Conservation (phyloP, 2,329 filamentous ascomycete species). For the Tolypocladium endophyticum region DNA sequence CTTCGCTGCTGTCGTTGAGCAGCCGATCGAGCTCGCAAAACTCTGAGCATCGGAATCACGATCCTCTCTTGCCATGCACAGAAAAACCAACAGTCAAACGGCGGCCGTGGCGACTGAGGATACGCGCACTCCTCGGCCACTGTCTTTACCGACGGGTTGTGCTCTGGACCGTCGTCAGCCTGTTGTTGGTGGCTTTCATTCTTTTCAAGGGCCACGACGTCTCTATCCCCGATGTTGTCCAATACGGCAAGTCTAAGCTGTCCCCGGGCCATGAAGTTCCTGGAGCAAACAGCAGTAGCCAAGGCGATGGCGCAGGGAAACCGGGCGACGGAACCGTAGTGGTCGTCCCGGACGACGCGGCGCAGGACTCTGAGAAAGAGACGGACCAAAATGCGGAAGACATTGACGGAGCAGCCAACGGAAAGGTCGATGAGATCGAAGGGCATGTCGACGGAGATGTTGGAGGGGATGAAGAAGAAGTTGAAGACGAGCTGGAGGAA, state of each 20-base stretch:
- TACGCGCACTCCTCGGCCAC: conserved; percentile 37
- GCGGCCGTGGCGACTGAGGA: conserved; percentile 27
- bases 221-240: conserved; percentile 2
- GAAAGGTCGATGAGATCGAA: neutral
- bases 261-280: neutral
- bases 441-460: neutral
- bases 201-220: conserved; percentile 24
- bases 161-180: conserved; percentile 34
- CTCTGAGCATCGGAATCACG: conserved; percentile 18
- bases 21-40: conserved; percentile 22
- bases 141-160: conserved; percentile 42
- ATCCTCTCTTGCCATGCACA: conserved; percentile 22
- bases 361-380: neutral
- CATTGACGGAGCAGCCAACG: neutral
- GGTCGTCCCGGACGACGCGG: neutral
- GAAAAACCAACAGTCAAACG: conserved; percentile 21
- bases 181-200: conserved; percentile 28
- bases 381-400: too few species aligned
- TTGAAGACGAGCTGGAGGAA: neutral
- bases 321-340: neutral
- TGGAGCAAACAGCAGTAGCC: neutral
- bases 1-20: conserved; percentile 22
- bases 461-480: conserved; percentile 7
- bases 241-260: neutral
- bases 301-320: neutral